Conservation (phyloP, 805 yeast genomes). For the Blastobotrys attinorum region DNA sequence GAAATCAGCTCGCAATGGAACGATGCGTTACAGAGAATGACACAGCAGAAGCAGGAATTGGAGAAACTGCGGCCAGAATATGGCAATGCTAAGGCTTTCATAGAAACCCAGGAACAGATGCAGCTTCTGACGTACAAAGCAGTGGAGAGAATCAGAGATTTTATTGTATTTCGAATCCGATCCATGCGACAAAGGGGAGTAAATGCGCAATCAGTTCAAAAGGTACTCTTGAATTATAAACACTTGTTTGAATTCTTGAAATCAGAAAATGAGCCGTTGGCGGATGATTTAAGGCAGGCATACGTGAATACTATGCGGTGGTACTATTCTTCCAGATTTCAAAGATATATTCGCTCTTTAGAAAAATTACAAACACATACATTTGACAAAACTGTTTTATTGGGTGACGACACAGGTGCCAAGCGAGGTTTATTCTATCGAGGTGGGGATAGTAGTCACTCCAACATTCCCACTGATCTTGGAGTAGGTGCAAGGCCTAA, state of each 20-base stretch:
- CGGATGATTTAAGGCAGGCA: constrained; percentile 67
- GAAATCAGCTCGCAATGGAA: constrained; percentile 57
- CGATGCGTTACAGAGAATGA: constrained; percentile 18
- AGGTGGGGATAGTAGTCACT: not conserved
- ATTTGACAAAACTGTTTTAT: constrained; percentile 48
- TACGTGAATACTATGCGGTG: constrained; percentile 85
- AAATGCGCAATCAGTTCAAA: constrained; percentile 71
- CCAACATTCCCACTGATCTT: not conserved
- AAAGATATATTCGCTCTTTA: constrained; percentile 64
- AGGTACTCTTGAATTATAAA: constrained; percentile 51
- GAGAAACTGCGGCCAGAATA: not conserved
- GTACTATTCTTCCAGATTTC: constrained; percentile 79
- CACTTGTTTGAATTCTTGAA: constrained; percentile 54
- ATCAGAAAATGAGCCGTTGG: constrained; percentile 50
- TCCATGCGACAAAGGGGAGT: constrained; percentile 53
- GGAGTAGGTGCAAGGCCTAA: constrained; percentile 35
- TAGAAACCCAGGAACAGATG: constrained; percentile 30
- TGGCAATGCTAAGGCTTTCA: constrained; percentile 11
- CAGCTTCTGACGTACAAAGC: constrained; percentile 51
- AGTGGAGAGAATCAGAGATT: constrained; percentile 69
- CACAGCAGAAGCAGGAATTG: not conserved
- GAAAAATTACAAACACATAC: constrained; percentile 50
- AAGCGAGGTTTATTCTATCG: not conserved
- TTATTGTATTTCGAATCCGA: constrained; percentile 56
- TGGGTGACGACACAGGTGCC: constrained; percentile 33